phyloP scores from a whole-genome alignment of 2,329 filamentous ascomycete species.

The Chrysoporthe deuterocubensis region DNA sequence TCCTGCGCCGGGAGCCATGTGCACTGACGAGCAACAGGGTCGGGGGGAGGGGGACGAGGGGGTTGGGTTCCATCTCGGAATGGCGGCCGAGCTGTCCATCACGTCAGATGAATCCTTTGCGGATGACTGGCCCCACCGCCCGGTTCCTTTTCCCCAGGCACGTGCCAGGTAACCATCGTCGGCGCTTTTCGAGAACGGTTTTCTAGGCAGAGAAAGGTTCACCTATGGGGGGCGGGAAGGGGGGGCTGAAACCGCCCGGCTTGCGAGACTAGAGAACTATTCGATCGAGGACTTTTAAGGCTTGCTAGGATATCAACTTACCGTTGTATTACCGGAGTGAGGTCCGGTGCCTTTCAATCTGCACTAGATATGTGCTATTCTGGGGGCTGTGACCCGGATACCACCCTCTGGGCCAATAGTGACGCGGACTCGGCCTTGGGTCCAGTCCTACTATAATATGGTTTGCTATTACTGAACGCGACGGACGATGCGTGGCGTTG shows the following conservation, averaged over 20 bases:
- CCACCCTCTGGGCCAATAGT: background rate
- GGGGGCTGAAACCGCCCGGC: background rate
- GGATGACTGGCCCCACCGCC: background rate
- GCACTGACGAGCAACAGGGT: background rate
- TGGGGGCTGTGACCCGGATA: background rate
- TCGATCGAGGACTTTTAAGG: too few species aligned
- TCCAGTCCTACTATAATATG: background rate
- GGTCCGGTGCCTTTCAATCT: background rate
- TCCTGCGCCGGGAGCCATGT: background rate
- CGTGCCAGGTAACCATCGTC: too few species aligned
- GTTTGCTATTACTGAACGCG: background rate
- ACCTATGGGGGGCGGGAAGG: too few species aligned
- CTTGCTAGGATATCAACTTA: too few species aligned
- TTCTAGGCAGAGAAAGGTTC: too few species aligned
- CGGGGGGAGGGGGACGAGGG: background rate
- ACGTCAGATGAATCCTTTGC: conserved; percentile 6
- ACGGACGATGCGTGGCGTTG: too few species aligned
- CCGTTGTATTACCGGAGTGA: background rate
- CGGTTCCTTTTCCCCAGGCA: background rate
- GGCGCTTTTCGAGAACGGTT: too few species aligned
- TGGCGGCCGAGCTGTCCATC: background rate
- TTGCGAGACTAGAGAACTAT: background rate
- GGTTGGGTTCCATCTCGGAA: background rate
- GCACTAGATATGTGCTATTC: background rate
- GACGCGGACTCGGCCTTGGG: background rate